Conservation (phyloP, 2,329 filamentous ascomycete genomes). For the Calonectria naviculata region DNA sequence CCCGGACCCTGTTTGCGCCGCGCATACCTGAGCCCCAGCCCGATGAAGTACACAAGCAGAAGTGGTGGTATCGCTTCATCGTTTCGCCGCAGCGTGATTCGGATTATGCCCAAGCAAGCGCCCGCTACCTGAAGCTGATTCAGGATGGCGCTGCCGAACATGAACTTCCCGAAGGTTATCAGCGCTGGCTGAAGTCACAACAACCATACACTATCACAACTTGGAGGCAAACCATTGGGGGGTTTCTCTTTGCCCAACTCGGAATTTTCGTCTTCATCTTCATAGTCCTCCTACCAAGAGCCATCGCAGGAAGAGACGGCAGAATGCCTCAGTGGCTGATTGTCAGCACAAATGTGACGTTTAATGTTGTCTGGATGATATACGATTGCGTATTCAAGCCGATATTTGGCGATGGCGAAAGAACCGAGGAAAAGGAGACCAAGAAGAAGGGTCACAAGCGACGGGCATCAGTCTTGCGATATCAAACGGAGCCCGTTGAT, state of each 20-base stretch:
- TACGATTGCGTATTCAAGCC: slow-evolving; percentile 63
- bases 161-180: slow-evolving; percentile 82
- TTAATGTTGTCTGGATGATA: slow-evolving; percentile 58
- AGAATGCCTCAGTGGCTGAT: slow-evolving; percentile 76
- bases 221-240: slow-evolving; percentile 73
- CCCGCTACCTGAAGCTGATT: slow-evolving; percentile 85
- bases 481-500: slow-evolving; percentile 21
- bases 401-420: slow-evolving; percentile 89
- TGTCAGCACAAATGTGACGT: slow-evolving; percentile 60
- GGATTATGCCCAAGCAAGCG: slow-evolving; percentile 83
- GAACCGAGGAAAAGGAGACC: slow-evolving; percentile 53
- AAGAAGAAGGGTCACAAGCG: slow-evolving; percentile 1
- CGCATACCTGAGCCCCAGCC: slow-evolving; percentile 51
- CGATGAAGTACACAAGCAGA: slow-evolving; percentile 46
- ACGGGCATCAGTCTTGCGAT: slow-evolving; percentile 13
- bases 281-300: slow-evolving; percentile 53
- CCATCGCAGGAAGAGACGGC: slow-evolving; percentile 75
- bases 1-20: slow-evolving; percentile 86
- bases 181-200: slow-evolving; percentile 75
- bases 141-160: slow-evolving; percentile 83
- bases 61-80: slow-evolving; percentile 61
- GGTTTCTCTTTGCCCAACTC: slow-evolving; percentile 67
- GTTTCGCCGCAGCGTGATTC: slow-evolving; percentile 65
- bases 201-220: slow-evolving; percentile 78
- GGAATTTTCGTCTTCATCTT: slow-evolving; percentile 68